Evolutionary conservation across 2,329 filamentous ascomycete species (phyloP), one percentile per base, ranked within the genome.

Genomic region (Colletotrichum siamense): DNA sequence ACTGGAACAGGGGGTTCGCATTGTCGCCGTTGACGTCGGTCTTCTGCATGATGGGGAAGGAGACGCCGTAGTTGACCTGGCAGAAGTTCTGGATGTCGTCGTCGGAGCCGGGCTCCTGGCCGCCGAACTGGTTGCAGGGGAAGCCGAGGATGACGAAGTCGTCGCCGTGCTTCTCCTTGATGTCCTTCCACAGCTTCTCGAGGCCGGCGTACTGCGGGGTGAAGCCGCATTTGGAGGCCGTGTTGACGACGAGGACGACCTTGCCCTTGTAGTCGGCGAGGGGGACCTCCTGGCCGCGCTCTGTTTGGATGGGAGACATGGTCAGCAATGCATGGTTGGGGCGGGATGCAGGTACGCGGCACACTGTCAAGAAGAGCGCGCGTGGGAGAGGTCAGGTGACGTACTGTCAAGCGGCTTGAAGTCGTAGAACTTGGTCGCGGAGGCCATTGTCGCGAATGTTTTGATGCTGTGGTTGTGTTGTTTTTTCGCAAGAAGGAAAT

Each of bases 171-270:
- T 92, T 89, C 79, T 89, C 89, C 81, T 92, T 92, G 83, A 98
- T 82, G 74, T 89, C 87, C 85, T 98, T 95, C 92, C 98, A 98
- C 79, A 99, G 92, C 82, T 92, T 94, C 89, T 99, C 96, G 68
- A 99, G 94, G 36, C 95, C 95, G 78, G 92, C 93, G 87, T 97
- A 98, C 87, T 99, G 97, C 15, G 96, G 96, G 4, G 97, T 99
- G 92, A 99, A 99, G 85, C 97, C 96, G 90, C 97, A 99, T 89
- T 99, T 98, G 85, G 95, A 98, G 80, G 97, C 97, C 2, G 96
- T 98, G 92, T 99, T 99, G 88, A 99, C 96, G 82, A 98, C 90
- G 77, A 99, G 94, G 81, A 99, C 92, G 80, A 99, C 96, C 87
- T 99, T 99, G 91, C 94, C 95, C 85, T 95, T 92, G 88, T 95